Percentiles rank a stretch among this genome's conserved stretches.
These are phyloP conservation scores for Kazachstania martiniae DNA, from an alignment of 805 yeast genomes.

Conservation along the genomic window DNA sequence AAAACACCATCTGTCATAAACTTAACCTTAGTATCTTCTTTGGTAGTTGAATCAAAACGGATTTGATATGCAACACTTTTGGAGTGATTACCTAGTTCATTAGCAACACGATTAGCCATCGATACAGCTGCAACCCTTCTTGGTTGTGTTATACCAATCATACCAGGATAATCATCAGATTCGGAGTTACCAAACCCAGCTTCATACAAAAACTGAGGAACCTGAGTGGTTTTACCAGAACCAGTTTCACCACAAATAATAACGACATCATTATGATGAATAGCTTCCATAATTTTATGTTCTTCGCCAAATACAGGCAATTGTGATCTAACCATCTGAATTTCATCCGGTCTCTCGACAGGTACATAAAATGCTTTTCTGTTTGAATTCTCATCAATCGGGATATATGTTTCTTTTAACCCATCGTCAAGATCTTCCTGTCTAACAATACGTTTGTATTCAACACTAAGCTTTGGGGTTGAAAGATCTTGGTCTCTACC, in stretches of 20 bases:
- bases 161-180: conserved; percentile 62
- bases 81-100: conserved; percentile 66
- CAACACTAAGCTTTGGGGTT: conserved; percentile 38
- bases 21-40: conserved; percentile 58
- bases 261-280: conserved; percentile 82
- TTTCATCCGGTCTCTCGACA: conserved; percentile 52
- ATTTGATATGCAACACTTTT: conserved; percentile 69
- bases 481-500: conserved; percentile 47
- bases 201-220: conserved; percentile 91
- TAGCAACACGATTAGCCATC: conserved; percentile 72
- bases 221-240: conserved; percentile 96
- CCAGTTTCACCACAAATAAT: conserved; percentile 97
- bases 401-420: conserved; percentile 52
- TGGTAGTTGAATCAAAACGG: conserved; percentile 63
- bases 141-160: conserved; percentile 95
- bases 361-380: conserved; percentile 60
- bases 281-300: conserved; percentile 89
- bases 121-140: conserved; percentile 91
- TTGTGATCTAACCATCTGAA: conserved; percentile 57
- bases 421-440: conserved; percentile 66
- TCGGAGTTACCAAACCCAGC: conserved; percentile 69
- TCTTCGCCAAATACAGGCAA: conserved; percentile 89
- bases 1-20: conserved; percentile 95
- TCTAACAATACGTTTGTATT: conserved; percentile 47
- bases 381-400: conserved; percentile 37